Evolutionary conservation across 805 yeast species (phyloP).

Genomic region (Wickerhamiella spandovensis): DNA sequence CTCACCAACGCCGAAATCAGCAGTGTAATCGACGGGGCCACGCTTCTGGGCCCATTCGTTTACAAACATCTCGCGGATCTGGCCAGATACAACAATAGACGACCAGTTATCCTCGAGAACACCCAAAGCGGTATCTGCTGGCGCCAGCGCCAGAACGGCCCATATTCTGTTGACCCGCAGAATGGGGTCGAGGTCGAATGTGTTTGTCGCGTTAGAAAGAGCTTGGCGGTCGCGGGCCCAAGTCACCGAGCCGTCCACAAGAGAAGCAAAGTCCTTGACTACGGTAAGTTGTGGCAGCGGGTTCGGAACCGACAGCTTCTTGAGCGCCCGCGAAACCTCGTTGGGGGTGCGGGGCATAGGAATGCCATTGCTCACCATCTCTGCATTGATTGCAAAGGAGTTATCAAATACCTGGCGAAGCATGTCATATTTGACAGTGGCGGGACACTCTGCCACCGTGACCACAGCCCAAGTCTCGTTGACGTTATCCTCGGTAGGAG

Average conservation of each 20-base stretch:
- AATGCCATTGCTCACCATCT: conserved; percentile 27
- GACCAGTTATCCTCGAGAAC: conserved; percentile 24
- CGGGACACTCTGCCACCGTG: conserved; percentile 24
- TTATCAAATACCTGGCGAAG: conserved; percentile 26
- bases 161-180: conserved; percentile 25
- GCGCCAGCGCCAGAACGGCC: conserved; percentile 24
- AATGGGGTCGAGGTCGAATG: conserved; percentile 15
- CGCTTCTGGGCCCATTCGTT: conserved; percentile 28
- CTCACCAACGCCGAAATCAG: conserved; percentile 29
- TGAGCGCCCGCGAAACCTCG: conserved; percentile 12
- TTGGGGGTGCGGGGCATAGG: conserved; percentile 20
- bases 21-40: conserved; percentile 25
- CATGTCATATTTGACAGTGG: conserved; percentile 16
- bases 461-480: conserved; percentile 25
- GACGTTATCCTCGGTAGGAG: neutral
- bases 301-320: conserved; percentile 5
- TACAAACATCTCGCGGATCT: conserved; percentile 25
- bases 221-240: conserved; percentile 11
- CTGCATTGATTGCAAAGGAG: conserved; percentile 25
- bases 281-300: conserved; percentile 5
- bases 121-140: conserved; percentile 18
- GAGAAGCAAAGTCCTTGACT: conserved; percentile 14
- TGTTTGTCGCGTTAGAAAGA: conserved; percentile 4
- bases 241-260: conserved; percentile 17
- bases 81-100: conserved; percentile 24